Evolutionary conservation across 768 basidiomycete species (phyloP).

Genomic region (Mycena amicta): DNA sequence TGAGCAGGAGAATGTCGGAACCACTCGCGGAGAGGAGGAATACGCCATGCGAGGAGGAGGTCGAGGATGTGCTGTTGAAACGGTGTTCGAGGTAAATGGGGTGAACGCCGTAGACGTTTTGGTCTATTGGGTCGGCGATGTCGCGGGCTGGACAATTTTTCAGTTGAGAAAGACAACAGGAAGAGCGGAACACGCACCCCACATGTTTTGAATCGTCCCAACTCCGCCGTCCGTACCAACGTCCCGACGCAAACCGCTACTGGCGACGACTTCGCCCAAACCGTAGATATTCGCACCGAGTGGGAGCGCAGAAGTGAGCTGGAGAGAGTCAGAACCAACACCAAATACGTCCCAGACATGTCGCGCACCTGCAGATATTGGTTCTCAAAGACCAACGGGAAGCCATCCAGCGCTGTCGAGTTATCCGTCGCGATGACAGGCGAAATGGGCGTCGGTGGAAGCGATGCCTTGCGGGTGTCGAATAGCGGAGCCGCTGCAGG

Average conservation of each 20-base stretch:
- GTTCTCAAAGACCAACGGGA: slow-evolving; percentile 77
- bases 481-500: slow-evolving; percentile 61
- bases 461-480: slow-evolving; percentile 65
- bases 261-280: slow-evolving; percentile 71
- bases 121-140: slow-evolving; percentile 60
- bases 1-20: slow-evolving; percentile 69
- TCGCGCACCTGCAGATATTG: slow-evolving; percentile 68
- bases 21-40: slow-evolving; percentile 73
- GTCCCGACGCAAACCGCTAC: slow-evolving; percentile 68
- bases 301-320: slow-evolving; percentile 70
- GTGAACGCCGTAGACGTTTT: slow-evolving; percentile 76
- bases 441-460: slow-evolving; percentile 62
- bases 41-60: slow-evolving; percentile 71
- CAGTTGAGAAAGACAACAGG: too few species aligned
- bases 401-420: slow-evolving; percentile 60
- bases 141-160: slow-evolving; percentile 44
- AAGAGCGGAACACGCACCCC: slow-evolving; percentile 35
- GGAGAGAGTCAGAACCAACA: background rate
- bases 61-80: slow-evolving; percentile 51
- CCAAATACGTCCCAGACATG: background rate
- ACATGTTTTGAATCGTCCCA: slow-evolving; percentile 68
- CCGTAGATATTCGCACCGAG: slow-evolving; percentile 75
- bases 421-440: slow-evolving; percentile 54
- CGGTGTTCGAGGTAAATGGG: slow-evolving; percentile 76
- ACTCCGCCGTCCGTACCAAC: slow-evolving; percentile 49